Evolutionary conservation across 331 rosid genomes (phyloP).

Genomic region (Malus hybrid): DNA sequence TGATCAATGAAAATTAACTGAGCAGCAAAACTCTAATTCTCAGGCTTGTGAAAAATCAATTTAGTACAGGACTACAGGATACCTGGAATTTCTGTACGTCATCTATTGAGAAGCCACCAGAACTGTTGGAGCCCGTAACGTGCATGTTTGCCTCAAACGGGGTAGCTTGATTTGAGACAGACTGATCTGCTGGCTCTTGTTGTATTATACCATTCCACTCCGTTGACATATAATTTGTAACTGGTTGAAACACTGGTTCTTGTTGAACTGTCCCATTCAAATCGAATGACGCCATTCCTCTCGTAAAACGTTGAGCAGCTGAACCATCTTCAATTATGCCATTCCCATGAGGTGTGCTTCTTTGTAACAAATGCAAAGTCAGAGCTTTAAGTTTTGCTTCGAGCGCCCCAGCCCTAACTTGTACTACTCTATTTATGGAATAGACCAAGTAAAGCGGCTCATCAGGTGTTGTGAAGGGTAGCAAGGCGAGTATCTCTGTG

Average conservation of each 20-base stretch:
- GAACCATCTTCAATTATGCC: conserved; percentile 39
- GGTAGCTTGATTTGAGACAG: conserved; percentile 27
- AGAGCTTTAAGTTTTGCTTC: conserved; percentile 87
- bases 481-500: conserved; percentile 81
- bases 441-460: conserved; percentile 91
- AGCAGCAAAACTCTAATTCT: background rate
- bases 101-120: conserved; percentile 46
- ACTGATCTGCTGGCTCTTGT: conserved; percentile 32
- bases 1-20: background rate
- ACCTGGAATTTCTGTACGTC: conserved; percentile 82
- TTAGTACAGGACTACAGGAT: background rate
- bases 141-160: conserved; percentile 28
- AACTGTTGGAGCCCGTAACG: conserved; percentile 19
- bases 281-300: conserved; percentile 34
- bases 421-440: conserved; percentile 84
- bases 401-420: conserved; percentile 80
- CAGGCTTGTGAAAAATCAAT: background rate
- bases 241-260: conserved; percentile 25
- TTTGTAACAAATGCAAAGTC: conserved; percentile 50
- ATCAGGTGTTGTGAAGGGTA: conserved; percentile 78
- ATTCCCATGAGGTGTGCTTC: conserved; percentile 44
- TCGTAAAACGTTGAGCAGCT: conserved; percentile 16
- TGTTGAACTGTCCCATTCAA: conserved; percentile 44
- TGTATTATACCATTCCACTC: conserved; percentile 64
- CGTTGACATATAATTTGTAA: conserved; percentile 28